phyloP scores from a whole-genome alignment of 139 green algal species.

The Coelastrella sp. region DNA sequence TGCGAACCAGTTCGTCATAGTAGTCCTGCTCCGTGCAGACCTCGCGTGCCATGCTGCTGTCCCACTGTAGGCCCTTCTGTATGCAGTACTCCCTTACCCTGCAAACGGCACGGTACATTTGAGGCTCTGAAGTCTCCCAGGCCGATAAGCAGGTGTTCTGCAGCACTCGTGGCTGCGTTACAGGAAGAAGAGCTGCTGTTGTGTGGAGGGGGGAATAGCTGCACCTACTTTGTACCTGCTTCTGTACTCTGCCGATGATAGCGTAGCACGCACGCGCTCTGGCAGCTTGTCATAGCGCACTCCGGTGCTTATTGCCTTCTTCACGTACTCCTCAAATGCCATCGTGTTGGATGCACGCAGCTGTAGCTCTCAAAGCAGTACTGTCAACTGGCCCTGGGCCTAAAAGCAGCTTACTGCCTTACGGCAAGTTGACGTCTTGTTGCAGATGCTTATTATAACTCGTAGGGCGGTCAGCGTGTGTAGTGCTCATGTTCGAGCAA shows the following conservation, averaged over 20 bases:
- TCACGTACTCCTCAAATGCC: slow-evolving; percentile 64
- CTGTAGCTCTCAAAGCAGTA: not conserved
- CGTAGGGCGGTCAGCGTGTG: no score
- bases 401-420: no score
- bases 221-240: slow-evolving; percentile 44
- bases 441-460: no score
- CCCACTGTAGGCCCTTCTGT: slow-evolving; percentile 80
- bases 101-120: not conserved
- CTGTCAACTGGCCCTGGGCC: not conserved
- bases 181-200: no score
- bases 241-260: slow-evolving; percentile 67
- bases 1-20: slow-evolving; percentile 89
- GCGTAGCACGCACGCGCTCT: slow-evolving; percentile 55
- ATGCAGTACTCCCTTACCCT: slow-evolving; percentile 93
- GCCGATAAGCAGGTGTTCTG: no score
- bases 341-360: not conserved
- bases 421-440: no score
- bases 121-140: no score
- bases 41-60: slow-evolving; percentile 66
- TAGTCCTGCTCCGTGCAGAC: slow-evolving; percentile 89
- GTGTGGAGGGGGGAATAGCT: not conserved
- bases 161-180: no score
- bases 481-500: no score
- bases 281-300: slow-evolving; percentile 84
- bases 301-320: slow-evolving; percentile 65